Base-by-base conservation (phyloP, 179 eudicot genomes). In the Nepenthes alata region DNA sequence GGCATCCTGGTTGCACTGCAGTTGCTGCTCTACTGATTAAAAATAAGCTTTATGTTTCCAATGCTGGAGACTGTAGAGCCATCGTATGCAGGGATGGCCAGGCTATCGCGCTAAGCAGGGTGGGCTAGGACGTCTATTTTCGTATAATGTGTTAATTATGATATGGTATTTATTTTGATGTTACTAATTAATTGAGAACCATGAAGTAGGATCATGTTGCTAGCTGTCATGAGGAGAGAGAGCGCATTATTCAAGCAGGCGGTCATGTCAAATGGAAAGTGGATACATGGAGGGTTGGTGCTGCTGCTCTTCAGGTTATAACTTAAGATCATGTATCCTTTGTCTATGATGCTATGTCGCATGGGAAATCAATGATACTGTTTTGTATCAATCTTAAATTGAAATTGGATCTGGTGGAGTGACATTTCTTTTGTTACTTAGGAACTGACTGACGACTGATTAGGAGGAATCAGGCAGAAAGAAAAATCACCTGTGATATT, bases 1-100 rank as follows among this genome's bases (percentile, higher is more conserved):
- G 79, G 80, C 91, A 93, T 72, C 99, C 99, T 67, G 97, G 97
- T 49, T 93, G 99, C 75, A 93, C 99, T 57, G 99, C 99, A 58
- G 68, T 85, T 72, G 74, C 81, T 55, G 83, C 91, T 56, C 83
- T 93, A 72, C 69, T 93, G 57, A 77, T 90, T 11, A 67, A 70
- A 70, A 72, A 83, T 69, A 85, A 71, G 82, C 81, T 93, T 65
- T 83, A 76, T 69, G 76, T 93, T 65, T 97, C 97, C 62, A 93
- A 90, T 83, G 95, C 87, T 59, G 99, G 99, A 58, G 99, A 93
- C 74, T 87, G 97, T 73, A 79, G 99, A 68, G 85, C 95, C 47
- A 83, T 93, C 59, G 59, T 93, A 67, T 93, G 95, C 67, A 86
- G 95, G 64, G 59, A 72, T 63, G 84, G 91, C 34, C 52, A 63